phyloP scores from a whole-genome alignment of 2,329 filamentous ascomycete species.

The Coniosporium tulheliwenetii region DNA sequence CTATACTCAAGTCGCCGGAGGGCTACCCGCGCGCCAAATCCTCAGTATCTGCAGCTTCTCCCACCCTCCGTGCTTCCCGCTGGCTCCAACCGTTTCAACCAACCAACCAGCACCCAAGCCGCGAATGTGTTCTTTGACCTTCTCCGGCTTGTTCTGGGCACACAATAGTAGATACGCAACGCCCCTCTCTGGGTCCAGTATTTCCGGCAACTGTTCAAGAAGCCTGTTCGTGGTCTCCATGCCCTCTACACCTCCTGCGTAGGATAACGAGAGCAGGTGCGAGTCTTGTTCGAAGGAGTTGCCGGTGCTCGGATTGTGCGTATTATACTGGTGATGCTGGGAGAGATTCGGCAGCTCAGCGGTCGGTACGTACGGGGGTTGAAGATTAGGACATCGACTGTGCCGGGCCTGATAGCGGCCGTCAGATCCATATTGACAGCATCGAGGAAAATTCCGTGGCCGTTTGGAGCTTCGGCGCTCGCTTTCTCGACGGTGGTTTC shows the following conservation, averaged over 20 bases:
- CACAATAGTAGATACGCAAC: slow-evolving; percentile 85
- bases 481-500: slow-evolving; percentile 47
- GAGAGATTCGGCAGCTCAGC: slow-evolving; percentile 48
- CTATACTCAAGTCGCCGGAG: no score
- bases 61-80: slow-evolving; percentile 82
- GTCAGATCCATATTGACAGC: slow-evolving; percentile 57
- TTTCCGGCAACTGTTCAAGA: slow-evolving; percentile 48
- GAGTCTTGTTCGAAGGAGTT: slow-evolving; percentile 61
- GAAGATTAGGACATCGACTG: slow-evolving; percentile 78
- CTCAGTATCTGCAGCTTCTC: slow-evolving; percentile 83
- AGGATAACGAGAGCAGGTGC: slow-evolving; percentile 68
- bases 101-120: slow-evolving; percentile 41
- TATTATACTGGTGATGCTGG: slow-evolving; percentile 16
- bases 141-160: slow-evolving; percentile 71
- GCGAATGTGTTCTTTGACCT: slow-evolving; percentile 49
- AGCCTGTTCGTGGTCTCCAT: slow-evolving; percentile 87
- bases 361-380: slow-evolving; percentile 97
- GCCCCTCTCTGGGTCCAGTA: slow-evolving; percentile 48
- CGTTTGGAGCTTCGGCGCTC: slow-evolving; percentile 13
- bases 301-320: slow-evolving; percentile 3
- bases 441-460: slow-evolving; percentile 42
- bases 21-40: slow-evolving; percentile 41
- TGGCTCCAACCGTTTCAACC: slow-evolving; percentile 63
- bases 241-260: slow-evolving; percentile 75
- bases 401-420: slow-evolving; percentile 38